Base-by-base conservation (phyloP, 331 rosid genomes). In the Spiraea crenata region DNA sequence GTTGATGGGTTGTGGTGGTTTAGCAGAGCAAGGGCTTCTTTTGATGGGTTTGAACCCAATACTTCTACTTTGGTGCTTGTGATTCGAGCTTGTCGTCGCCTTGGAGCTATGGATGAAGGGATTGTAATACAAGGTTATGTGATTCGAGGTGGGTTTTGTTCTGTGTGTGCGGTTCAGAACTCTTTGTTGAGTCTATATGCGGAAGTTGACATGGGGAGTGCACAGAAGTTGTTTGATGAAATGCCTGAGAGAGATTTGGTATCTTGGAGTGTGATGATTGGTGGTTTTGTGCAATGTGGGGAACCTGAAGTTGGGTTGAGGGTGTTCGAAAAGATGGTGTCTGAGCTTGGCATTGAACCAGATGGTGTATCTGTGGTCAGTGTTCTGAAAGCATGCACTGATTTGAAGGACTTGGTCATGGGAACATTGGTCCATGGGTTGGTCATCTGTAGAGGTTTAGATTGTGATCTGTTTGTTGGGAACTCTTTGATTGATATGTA, bases 401-500 rank as follows among this genome's bases (percentile, higher is more conserved):
- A 41, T 54, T 66, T 79, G 48, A 70, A 75, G 54, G 77, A 76
- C 38, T 31, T 63, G 44, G 50, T 3, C 3, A 65, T 73, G 72
- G 84, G 89, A 51, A 63, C 19, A 8, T 41, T 35, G 65, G 73
- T 82, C 25, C 86, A 85, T 4, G 79, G 82, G 60, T 70, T 85
- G 66, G 86, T 71, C 46, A 70, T 82, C 48, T 67, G 19, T 48
- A 76, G 86, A 67, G 84, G 86, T 63, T 79, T 82, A 42, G 77
- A 65, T 35, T 65, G 38, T 63, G 86, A 79, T 55, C 6, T 79
- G 17, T 85, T 79, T 63, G 78, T 85, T 46, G 74, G 78, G 34
- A 85, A 82, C 78, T 81, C 89, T 65, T 63, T 81, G n/a, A 76
- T 85, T 50, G 82, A 85, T 65, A 76, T 76, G 84, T 82, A 85